Conservation (phyloP, 1,284 basidiomycete species). For the Fomitopsis pinicola region DNA sequence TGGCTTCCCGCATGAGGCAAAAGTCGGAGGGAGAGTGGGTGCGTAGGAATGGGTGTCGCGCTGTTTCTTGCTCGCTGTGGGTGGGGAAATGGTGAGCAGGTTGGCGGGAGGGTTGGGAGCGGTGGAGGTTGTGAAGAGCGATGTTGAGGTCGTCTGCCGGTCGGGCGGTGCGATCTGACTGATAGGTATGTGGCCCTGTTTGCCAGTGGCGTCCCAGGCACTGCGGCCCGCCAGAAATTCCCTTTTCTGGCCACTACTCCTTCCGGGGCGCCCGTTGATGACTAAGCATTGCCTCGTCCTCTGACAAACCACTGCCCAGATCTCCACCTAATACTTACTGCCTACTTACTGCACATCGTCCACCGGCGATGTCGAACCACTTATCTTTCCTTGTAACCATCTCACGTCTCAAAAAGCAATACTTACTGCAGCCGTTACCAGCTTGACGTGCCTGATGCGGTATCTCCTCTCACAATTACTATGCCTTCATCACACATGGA, state of each 20-base stretch:
- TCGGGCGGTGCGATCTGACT: conserved; percentile 25
- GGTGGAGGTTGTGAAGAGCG: conserved; percentile 12
- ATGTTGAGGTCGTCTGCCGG: conserved; percentile 20
- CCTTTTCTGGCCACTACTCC: neutral
- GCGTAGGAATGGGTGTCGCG: neutral
- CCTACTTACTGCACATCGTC: neutral
- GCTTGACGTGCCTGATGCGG: too few relatives aligned
- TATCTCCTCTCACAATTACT: too few relatives aligned
- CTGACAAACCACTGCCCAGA: too few relatives aligned
- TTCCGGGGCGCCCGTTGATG: neutral
- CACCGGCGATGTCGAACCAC: neutral
- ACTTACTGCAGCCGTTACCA: too few relatives aligned
- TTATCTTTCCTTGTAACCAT: neutral
- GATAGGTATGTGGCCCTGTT: conserved; percentile 29
- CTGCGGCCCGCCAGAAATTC: conserved; percentile 3
- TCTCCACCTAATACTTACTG: too few relatives aligned
- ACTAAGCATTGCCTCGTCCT: neutral
- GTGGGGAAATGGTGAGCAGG: conserved; percentile 1
- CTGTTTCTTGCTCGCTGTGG: neutral
- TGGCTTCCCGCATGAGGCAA: conserved; percentile 85
- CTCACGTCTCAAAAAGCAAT: too few relatives aligned
- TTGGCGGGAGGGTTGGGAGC: conserved; percentile 8
- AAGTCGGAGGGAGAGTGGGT: conserved; percentile 2
- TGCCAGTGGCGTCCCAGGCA: conserved; percentile 22
- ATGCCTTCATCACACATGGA: neutral